Evolutionary conservation across 495 filamentous ascomycete species (phyloP), one percentile per base, ranked within the genome.

Genomic region (Endocarpon pusillum): DNA sequence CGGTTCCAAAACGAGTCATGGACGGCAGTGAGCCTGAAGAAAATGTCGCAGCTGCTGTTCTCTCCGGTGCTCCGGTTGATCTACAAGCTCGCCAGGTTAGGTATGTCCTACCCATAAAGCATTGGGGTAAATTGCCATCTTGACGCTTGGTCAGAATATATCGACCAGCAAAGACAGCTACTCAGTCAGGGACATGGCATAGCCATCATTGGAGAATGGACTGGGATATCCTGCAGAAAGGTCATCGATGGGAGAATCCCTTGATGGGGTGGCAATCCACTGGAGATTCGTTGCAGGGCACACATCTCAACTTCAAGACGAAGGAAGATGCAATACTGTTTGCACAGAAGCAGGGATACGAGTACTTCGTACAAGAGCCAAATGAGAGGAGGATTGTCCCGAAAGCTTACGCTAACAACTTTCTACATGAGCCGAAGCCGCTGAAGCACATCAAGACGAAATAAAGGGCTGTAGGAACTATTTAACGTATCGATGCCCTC

Each of bases 211-310:
- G 89, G 89, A 79, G 80, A 25, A 94, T 99, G 85, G 89, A 99
- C 53, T 99, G 89, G 89, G 89, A 99, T 57, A 68, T 87, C 27
- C 59, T 94, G 20, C 61, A 64, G 42, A 91, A 81, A 59, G 78
- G 77, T 33, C 80, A 96, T 54, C 73, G 89, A 47, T 96, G 89
- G 89, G 89, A 99, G 67, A 99, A 99, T 59, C 79, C 74, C 24
- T 61, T 96, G 46, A 99, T 96, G 72, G 89, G 89, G 19, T 99
- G 91, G 91, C 85, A 94, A 51, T 94, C 87, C 4, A 91, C 83
- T 30, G 89, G 70, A 15, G 89, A 99, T 57, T 62, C 64, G 44
- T 78, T 96, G 80, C 84, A 99, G 53, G 86, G 83, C 45, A 89
- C 83, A 38, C 66, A 79, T 53, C 53, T 99, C 38, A 75, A 73